Evolutionary conservation across 306 rosid species (phyloP).

Genomic region (Begonia peltatifolia): DNA sequence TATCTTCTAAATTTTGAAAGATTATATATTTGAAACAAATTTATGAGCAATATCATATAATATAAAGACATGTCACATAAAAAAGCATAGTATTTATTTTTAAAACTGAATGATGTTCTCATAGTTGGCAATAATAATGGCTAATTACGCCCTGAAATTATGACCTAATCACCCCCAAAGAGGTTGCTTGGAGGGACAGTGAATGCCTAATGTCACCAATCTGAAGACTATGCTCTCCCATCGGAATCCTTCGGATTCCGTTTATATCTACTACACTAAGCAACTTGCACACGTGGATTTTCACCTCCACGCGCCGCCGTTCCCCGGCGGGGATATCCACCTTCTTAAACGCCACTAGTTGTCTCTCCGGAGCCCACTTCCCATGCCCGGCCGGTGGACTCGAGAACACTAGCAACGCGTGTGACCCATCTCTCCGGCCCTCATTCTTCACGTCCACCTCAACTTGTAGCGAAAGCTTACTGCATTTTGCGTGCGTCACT

Average conservation of each 20-base stretch:
- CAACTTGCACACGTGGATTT: constrained; percentile 63
- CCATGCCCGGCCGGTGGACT: constrained; percentile 31
- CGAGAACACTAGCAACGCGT: constrained; percentile 54
- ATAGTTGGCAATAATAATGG: too few relatives aligned
- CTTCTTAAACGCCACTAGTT: constrained; percentile 56
- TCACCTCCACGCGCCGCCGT: constrained; percentile 26
- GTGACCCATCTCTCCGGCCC: constrained; percentile 65
- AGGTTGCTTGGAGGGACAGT: constrained; percentile 39
- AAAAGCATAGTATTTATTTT: too few relatives aligned
- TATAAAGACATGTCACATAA: too few relatives aligned
- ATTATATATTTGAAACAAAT: too few relatives aligned
- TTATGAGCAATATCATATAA: too few relatives aligned
- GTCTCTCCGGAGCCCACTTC: constrained; percentile 51
- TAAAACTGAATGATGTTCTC: too few relatives aligned
- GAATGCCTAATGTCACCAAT: constrained; percentile 47
- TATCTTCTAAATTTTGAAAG: too few relatives aligned
- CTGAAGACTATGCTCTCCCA: constrained; percentile 51
- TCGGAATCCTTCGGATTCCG: constrained; percentile 63
- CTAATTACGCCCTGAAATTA: not conserved
- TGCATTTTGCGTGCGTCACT: constrained; percentile 66
- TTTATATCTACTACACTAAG: constrained; percentile 63
- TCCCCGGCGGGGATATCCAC: constrained; percentile 38
- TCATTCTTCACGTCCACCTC: constrained; percentile 46
- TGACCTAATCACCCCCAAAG: constrained; percentile 46
- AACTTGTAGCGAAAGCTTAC: constrained; percentile 32